Evolutionary conservation across 2,329 filamentous ascomycete species (phyloP).

Genomic region (Neonectria sp.): DNA sequence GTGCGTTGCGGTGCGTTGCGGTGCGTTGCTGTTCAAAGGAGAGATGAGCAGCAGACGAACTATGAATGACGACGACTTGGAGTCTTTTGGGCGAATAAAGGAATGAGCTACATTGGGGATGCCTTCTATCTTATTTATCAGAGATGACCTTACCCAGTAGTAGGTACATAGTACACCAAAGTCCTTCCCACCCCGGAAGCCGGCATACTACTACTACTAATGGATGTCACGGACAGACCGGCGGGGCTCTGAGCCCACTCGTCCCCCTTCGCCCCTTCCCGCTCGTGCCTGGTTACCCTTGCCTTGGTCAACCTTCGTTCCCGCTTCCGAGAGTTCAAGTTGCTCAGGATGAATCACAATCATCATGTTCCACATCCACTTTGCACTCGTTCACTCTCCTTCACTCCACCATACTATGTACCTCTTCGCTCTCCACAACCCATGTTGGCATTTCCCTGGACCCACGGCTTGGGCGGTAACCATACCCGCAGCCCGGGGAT

Average conservation of each 20-base stretch:
- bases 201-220: not conserved
- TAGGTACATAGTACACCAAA: not conserved
- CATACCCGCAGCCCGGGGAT: not conserved
- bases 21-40: conserved; percentile 19
- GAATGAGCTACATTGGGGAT: not conserved
- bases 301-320: conserved; percentile 1
- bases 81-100: not conserved
- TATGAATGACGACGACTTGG: conserved; percentile 1
- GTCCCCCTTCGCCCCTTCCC: conserved; percentile 7
- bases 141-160: not conserved
- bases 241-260: conserved; percentile 14
- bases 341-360: not conserved
- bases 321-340: not conserved
- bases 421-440: not conserved
- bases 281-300: conserved; percentile 4
- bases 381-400: not conserved
- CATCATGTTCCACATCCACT: not conserved
- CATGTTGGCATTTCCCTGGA: not conserved
- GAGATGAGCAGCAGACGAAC: conserved; percentile 15
- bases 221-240: conserved; percentile 13
- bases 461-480: not conserved
- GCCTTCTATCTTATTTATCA: conserved; percentile 24
- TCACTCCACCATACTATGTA: not conserved
- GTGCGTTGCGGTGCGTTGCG: not conserved
- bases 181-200: conserved; percentile 14